phyloP scores from a whole-genome alignment of 108 stramenopile species.

The Cylindrotheca closterium region DNA sequence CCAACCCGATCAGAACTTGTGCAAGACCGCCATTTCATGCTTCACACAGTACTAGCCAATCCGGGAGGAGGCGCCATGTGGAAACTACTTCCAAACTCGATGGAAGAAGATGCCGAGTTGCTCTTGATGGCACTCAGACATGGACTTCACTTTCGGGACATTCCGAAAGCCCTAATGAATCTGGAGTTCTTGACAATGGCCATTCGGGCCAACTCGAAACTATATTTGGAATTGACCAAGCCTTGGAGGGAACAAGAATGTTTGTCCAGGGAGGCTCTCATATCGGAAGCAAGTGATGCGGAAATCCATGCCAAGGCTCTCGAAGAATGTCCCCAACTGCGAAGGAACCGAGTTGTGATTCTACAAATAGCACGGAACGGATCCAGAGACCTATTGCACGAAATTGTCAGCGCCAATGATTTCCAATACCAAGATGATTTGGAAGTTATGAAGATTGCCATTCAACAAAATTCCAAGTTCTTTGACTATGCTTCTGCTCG shows the following conservation, averaged over 20 bases:
- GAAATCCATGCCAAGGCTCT: constrained; percentile 26
- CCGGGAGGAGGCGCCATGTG: constrained; percentile 31
- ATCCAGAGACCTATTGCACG: constrained; percentile 2
- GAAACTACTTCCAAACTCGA: constrained; percentile 8
- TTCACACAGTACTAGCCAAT: constrained; percentile 13
- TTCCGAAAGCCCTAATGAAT: constrained; percentile 14
- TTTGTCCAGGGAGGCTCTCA: constrained; percentile 23
- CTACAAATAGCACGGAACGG: constrained; percentile 12
- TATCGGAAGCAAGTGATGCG: constrained; percentile 8
- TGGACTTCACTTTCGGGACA: constrained; percentile 30
- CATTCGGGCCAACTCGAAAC: constrained; percentile 3
- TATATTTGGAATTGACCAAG: constrained; percentile 33
- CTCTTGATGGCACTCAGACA: constrained; percentile 26
- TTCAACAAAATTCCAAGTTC: constrained; percentile 12
- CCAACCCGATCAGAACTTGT: constrained; percentile 2
- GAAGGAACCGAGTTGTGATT: constrained; percentile 11
- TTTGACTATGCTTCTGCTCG: constrained; percentile 11
- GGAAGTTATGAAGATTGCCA: constrained; percentile 25
- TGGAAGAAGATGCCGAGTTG: constrained; percentile 21
- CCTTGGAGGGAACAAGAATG: neutral
- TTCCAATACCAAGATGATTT: constrained; percentile 17
- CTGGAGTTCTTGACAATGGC: constrained; percentile 20
- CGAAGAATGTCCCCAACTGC: constrained; percentile 9
- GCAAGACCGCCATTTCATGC: constrained; percentile 35
- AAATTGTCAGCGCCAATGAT: constrained; percentile 6